phyloP scores from a whole-genome alignment of 305 asterid genomes.

The Solanum aculeatissimum region DNA sequence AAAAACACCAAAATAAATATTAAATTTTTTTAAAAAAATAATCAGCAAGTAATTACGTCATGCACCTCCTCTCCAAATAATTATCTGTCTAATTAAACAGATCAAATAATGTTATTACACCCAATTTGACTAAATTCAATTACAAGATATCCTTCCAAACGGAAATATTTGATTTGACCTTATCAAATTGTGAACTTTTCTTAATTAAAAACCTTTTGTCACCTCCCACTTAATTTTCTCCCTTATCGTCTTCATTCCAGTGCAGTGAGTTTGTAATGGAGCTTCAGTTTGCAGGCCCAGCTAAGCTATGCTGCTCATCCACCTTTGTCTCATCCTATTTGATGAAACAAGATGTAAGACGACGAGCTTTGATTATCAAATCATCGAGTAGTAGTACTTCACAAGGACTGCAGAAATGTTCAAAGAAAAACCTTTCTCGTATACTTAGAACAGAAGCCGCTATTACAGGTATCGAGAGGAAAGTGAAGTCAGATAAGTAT shows the following conservation, averaged over 20 bases:
- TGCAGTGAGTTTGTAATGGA: background rate
- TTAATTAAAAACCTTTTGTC: no score
- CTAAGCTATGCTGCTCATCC: background rate
- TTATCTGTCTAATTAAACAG: no score
- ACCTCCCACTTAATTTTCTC: background rate
- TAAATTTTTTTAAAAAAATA: no score
- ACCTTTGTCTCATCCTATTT: background rate
- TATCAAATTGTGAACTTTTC: no score
- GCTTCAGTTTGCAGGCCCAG: background rate
- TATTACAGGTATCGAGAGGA: conserved; percentile 47
- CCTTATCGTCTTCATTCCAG: background rate
- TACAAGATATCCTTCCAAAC: no score
- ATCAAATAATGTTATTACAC: no score
- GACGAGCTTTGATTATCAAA: background rate
- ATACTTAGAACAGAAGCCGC: conserved; percentile 73
- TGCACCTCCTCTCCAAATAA: no score
- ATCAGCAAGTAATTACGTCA: no score
- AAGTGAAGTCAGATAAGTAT: conserved; percentile 66
- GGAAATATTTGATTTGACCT: no score
- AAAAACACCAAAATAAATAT: no score
- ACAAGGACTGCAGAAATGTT: conserved; percentile 25
- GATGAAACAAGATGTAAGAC: background rate
- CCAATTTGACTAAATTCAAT: no score
- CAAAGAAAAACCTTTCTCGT: conserved; percentile 56
- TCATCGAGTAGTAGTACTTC: conserved; percentile 29